Base-by-base conservation (phyloP, 441 rosid species). In the Gossypium davidsonii region DNA sequence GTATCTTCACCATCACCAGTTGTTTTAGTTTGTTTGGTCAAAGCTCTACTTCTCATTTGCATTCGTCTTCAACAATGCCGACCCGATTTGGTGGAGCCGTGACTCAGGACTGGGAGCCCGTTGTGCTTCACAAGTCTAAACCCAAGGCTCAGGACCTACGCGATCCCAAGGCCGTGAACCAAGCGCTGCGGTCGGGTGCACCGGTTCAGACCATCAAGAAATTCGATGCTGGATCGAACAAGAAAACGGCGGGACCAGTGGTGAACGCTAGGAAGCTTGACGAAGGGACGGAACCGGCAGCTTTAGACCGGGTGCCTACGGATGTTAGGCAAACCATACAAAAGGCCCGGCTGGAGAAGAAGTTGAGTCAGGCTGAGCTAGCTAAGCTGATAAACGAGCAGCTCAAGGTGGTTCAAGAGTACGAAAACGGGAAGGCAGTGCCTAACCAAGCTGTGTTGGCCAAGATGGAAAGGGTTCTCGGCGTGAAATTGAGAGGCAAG, bases 401-500 rank as follows among this genome's bases (percentile, higher is more conserved):
- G 71, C 89, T 88, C 1, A 87, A 86, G 81, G 93, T 94, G 69
- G 95, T 94, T 34, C 96, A 92, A 74, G 98, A 92, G 76, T 94
- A 94, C 64, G 96, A 94, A 77, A 89, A 87, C 49, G 98, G 98
- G 1, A 94, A 90, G 86, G 97, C 93, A 3, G 93, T 89, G 57
- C 91, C 89, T 1, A 90, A 87, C 77, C 94, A 89, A 63, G 87
- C 86, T 0, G 84, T 92, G 74, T 76, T 94, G 25, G 92, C 84
- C 0, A 94, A 92, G 89, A 88, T 94, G 95, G 94, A 92, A 86
- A 92, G 77, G 69, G 92, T 81, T 11, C 95, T 92, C 0, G 91
- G 97, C 9, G 92, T 90, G 25, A 92, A 89, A 79, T 86, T 92
- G 0, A 81, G 98, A 69, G 98, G 90, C 0, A 89, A 84, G 76